Percentiles rank a stretch among this genome's conserved stretches.
These are phyloP conservation scores for Flueggea neowawraea DNA, from an alignment of 441 rosid genomes.

Conservation along the genomic window DNA sequence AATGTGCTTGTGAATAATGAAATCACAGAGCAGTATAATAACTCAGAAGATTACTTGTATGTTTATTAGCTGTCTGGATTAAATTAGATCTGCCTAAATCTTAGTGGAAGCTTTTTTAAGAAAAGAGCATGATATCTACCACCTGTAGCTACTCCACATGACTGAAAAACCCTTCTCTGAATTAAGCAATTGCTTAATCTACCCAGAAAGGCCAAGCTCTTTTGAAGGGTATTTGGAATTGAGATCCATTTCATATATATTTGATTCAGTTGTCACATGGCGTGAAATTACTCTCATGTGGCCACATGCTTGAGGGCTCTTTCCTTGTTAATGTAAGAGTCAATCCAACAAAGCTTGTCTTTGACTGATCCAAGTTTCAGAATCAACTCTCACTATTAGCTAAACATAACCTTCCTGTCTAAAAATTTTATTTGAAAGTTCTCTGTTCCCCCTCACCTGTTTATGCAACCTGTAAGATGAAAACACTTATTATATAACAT, in stretches of 20 bases:
- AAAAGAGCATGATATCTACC: constrained; percentile 27
- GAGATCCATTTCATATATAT: not conserved
- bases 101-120: constrained; percentile 23
- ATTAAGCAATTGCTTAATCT: not conserved
- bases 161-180: constrained; percentile 9
- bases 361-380: constrained; percentile 26
- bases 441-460: too few species aligned
- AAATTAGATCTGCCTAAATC: too few species aligned
- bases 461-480: too few species aligned
- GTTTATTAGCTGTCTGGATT: too few species aligned
- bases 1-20: too few species aligned
- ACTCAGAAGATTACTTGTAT: too few species aligned
- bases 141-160: constrained; percentile 1
- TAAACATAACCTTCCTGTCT: not conserved
- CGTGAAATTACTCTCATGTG: constrained; percentile 43
- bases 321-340: constrained; percentile 22
- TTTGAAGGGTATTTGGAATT: constrained; percentile 22
- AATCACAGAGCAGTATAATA: too few species aligned
- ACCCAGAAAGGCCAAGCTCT: constrained; percentile 3
- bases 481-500: too few species aligned
- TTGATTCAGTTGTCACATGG: constrained; percentile 50
- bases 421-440: too few species aligned
- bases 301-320: constrained; percentile 34
- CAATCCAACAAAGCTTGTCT: constrained; percentile 19
- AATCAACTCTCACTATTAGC: constrained; percentile 1